phyloP scores from a whole-genome alignment of 345 rosid species.

The Populus ilicifolia region DNA sequence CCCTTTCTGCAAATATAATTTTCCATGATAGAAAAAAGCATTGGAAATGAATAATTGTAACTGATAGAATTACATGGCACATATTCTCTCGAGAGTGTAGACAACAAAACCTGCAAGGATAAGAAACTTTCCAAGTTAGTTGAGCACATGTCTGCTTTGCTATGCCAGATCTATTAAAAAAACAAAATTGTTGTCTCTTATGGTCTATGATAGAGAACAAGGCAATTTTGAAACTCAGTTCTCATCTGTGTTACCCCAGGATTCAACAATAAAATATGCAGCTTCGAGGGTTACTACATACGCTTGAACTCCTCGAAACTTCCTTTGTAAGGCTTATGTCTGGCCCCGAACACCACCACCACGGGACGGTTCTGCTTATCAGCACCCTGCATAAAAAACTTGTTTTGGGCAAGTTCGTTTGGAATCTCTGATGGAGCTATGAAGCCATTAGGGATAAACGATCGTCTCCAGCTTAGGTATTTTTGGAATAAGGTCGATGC shows the following conservation, averaged over 20 bases:
- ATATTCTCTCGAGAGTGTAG: slow-evolving; percentile 64
- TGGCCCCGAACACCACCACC: slow-evolving; percentile 46
- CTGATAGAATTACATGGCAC: slow-evolving; percentile 45
- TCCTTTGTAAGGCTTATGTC: slow-evolving; percentile 64
- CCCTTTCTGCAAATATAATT: background rate
- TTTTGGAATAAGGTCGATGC: slow-evolving; percentile 66
- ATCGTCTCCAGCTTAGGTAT: slow-evolving; percentile 66
- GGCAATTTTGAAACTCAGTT: background rate
- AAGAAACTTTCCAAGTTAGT: background rate
- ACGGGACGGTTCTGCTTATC: slow-evolving; percentile 77
- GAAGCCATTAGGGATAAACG: slow-evolving; percentile 51
- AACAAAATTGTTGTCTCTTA: background rate
- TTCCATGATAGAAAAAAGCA: background rate
- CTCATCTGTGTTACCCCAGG: background rate
- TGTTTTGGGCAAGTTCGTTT: slow-evolving; percentile 58
- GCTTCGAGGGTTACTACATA: slow-evolving; percentile 21
- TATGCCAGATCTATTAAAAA: background rate
- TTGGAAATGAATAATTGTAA: background rate
- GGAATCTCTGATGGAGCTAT: slow-evolving; percentile 53
- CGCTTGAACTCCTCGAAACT: slow-evolving; percentile 75
- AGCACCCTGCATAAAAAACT: slow-evolving; percentile 66
- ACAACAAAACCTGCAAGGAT: slow-evolving; percentile 52
- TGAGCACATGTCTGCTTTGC: background rate
- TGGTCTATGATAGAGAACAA: background rate
- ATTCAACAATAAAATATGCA: background rate